These are phyloP conservation scores for Davidsoniella virescens DNA, from an alignment of 2,329 filamentous ascomycete genomes.

Conservation along the genomic window DNA sequence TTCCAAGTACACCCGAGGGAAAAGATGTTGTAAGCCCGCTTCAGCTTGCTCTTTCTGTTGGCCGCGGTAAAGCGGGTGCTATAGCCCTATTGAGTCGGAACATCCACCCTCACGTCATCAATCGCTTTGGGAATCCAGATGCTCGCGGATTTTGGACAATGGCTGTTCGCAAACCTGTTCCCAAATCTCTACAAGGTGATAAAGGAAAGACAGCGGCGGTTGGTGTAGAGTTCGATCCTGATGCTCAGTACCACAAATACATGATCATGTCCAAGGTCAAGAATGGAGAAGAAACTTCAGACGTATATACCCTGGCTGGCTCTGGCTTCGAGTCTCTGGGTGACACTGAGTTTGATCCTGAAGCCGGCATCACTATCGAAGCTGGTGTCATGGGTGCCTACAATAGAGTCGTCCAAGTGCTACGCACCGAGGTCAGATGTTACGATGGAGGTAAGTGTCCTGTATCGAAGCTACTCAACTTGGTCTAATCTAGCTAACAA, in stretches of 20 bases:
- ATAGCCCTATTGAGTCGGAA: slow-evolving; percentile 64
- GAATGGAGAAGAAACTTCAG: slow-evolving; percentile 58
- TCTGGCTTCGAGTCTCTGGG: slow-evolving; percentile 58
- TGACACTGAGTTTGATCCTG: slow-evolving; percentile 81
- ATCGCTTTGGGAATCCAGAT: slow-evolving; percentile 54
- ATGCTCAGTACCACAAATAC: slow-evolving; percentile 56
- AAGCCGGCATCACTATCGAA: slow-evolving; percentile 73
- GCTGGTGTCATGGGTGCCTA: slow-evolving; percentile 69
- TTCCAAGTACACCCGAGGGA: slow-evolving; percentile 33
- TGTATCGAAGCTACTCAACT: not conserved
- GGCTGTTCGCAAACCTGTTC: slow-evolving; percentile 48
- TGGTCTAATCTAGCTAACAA: slow-evolving; percentile 13
- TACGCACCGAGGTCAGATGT: slow-evolving; percentile 72
- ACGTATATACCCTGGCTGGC: slow-evolving; percentile 60
- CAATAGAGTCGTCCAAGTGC: slow-evolving; percentile 70
- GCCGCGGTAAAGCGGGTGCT: slow-evolving; percentile 48
- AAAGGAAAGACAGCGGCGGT: slow-evolving; percentile 33
- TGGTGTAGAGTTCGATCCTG: slow-evolving; percentile 33
- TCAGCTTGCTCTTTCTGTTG: slow-evolving; percentile 44
- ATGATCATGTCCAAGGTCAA: slow-evolving; percentile 67
- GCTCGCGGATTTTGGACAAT: slow-evolving; percentile 72
- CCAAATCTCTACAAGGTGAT: slow-evolving; percentile 35
- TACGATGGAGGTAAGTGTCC: slow-evolving; percentile 66
- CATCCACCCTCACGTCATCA: slow-evolving; percentile 56
- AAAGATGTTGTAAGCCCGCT: slow-evolving; percentile 19